Conservation (phyloP, 495 filamentous ascomycete genomes). For the Parmelia sp. region DNA sequence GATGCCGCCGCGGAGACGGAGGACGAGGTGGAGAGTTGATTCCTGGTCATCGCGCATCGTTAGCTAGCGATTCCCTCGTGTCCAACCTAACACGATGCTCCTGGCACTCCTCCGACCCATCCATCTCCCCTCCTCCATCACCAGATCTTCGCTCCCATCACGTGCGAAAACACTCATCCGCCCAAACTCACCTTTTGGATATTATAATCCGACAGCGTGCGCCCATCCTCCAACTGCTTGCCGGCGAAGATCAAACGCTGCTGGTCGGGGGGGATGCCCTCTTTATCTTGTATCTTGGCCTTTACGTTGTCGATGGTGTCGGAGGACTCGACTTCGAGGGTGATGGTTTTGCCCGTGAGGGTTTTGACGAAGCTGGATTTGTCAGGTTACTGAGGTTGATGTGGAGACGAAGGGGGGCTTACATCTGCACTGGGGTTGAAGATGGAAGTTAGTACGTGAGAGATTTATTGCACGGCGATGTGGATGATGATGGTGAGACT, state of each 20-base stretch:
- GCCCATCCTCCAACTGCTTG: slow-evolving; percentile 99
- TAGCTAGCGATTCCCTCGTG: neutral
- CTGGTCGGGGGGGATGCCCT: slow-evolving; percentile 98
- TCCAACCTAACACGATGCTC: no score
- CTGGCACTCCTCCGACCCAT: neutral
- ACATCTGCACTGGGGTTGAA: slow-evolving; percentile 67
- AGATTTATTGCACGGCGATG: slow-evolving; percentile 7
- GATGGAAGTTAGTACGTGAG: slow-evolving; percentile 28
- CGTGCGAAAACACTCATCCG: neutral
- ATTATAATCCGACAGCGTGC: slow-evolving; percentile 98
- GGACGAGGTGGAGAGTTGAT: slow-evolving; percentile 97
- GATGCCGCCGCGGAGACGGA: slow-evolving; percentile 98
- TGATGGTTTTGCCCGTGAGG: slow-evolving; percentile 99
- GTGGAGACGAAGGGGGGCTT: slow-evolving; percentile 34
- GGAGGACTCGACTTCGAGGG: slow-evolving; percentile 96
- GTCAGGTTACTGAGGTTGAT: no score
- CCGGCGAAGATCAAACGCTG: slow-evolving; percentile 99
- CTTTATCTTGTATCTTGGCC: slow-evolving; percentile 98
- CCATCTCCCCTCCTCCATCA: neutral
- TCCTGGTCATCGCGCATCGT: slow-evolving; percentile 50
- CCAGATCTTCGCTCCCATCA: neutral
- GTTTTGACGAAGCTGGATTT: slow-evolving; percentile 95
- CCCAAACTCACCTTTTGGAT: slow-evolving; percentile 98
- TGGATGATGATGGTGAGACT: slow-evolving; percentile 29
- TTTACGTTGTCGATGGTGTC: slow-evolving; percentile 99